Conservation (phyloP, 2,329 filamentous ascomycete genomes). For the Incumbomyces delicatus region DNA sequence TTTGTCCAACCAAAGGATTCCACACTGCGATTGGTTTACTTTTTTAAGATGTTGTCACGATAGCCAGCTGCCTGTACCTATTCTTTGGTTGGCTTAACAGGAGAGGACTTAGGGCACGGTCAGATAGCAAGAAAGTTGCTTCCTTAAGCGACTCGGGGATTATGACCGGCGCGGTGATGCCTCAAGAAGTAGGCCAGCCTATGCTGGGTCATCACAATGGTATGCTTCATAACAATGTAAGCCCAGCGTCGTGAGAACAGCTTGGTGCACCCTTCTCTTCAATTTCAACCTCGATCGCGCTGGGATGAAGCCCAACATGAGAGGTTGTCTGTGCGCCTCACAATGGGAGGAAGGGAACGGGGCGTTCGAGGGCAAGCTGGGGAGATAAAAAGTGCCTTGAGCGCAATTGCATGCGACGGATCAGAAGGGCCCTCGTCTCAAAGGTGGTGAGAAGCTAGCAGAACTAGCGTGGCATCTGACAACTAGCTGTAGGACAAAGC, state of each 20-base stretch:
- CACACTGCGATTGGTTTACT: too few relatives aligned
- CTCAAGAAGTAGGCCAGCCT: constrained; percentile 12
- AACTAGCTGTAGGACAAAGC: too few relatives aligned
- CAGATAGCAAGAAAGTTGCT: too few relatives aligned
- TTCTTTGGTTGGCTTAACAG: background rate
- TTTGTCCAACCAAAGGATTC: too few relatives aligned
- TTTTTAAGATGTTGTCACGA: background rate
- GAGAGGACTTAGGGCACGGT: too few relatives aligned
- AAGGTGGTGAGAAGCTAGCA: too few relatives aligned
- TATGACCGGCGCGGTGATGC: background rate
- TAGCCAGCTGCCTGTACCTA: background rate
- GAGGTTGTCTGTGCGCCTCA: constrained; percentile 53
- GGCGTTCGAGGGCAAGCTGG: constrained; percentile 35
- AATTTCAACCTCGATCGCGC: constrained; percentile 47
- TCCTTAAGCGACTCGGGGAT: background rate
- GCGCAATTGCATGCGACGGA: constrained; percentile 30
- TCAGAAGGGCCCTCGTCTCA: too few relatives aligned
- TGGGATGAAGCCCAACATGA: constrained; percentile 49
- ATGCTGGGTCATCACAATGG: constrained; percentile 21
- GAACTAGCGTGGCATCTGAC: too few relatives aligned
- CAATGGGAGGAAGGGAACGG: constrained; percentile 53
- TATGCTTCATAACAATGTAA: constrained; percentile 1
- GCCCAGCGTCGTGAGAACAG: background rate
- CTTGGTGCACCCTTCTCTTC: too few relatives aligned
- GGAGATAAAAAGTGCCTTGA: constrained; percentile 15